A percentile compares a stretch with the other conserved stretches of the same genome.
These are phyloP conservation scores for Ricinus communis DNA, from an alignment of 345 rosid species.

Conservation along the genomic window DNA sequence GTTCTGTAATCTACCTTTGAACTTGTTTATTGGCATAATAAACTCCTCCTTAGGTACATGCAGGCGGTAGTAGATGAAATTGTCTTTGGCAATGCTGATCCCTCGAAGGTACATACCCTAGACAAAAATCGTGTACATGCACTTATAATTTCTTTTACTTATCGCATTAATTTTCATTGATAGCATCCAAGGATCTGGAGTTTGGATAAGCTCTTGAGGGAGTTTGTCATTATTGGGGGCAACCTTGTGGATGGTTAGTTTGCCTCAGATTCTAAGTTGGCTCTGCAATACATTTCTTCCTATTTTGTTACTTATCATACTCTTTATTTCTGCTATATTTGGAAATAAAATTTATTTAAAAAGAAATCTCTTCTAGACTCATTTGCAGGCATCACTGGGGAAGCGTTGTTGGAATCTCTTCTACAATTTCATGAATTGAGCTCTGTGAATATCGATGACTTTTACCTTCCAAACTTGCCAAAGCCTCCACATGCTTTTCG, in stretches of 20 bases:
- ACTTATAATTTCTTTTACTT: constrained; percentile 21
- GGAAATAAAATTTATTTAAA: constrained; percentile 12
- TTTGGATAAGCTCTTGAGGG: constrained; percentile 64
- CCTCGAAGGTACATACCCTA: constrained; percentile 49
- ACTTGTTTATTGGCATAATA: constrained; percentile 4
- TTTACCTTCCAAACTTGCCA: constrained; percentile 74
- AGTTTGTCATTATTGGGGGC: constrained; percentile 59
- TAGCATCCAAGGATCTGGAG: constrained; percentile 87
- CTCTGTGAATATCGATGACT: constrained; percentile 50
- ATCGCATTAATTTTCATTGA: constrained; percentile 26
- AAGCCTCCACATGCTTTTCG: constrained; percentile 76
- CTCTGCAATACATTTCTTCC: constrained; percentile 11
- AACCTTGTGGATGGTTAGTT: constrained; percentile 66
- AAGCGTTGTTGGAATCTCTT: constrained; percentile 56
- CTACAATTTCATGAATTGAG: constrained; percentile 48
- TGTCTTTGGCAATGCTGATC: constrained; percentile 62
- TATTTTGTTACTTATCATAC: neutral
- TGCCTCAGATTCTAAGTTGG: neutral
- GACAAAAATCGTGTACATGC: constrained; percentile 12
- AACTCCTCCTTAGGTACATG: constrained; percentile 64
- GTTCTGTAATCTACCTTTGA: neutral
- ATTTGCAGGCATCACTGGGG: constrained; percentile 54
- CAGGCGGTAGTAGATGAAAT: constrained; percentile 95
- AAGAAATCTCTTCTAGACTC: constrained; percentile 44
- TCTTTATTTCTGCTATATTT: neutral